Conservation (phyloP, 352 stramenopile genomes). For the Pythium brachiatum region DNA sequence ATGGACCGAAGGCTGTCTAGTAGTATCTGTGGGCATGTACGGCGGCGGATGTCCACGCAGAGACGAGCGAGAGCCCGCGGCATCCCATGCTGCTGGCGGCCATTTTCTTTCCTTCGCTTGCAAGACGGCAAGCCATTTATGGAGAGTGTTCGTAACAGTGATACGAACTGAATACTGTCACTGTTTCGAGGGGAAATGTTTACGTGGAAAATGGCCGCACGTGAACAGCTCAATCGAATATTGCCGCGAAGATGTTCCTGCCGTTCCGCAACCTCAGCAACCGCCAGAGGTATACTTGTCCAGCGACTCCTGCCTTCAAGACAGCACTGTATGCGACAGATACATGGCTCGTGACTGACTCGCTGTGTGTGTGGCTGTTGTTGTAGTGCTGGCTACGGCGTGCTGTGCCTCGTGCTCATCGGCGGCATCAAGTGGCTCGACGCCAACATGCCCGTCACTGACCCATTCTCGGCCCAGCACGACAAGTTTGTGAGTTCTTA, state of each 20-base stretch:
- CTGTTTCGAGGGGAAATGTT: neutral
- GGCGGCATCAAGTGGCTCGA: constrained; percentile 72
- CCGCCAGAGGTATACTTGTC: constrained; percentile 56
- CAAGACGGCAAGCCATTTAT: neutral
- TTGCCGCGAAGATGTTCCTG: constrained; percentile 39
- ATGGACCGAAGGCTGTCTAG: neutral
- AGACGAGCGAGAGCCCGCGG: neutral
- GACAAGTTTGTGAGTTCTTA: constrained; percentile 42
- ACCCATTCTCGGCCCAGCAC: constrained; percentile 32
- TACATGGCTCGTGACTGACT: neutral
- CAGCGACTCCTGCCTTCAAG: neutral
- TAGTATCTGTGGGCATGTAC: neutral
- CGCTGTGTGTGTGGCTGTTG: neutral
- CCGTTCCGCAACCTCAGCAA: constrained; percentile 63
- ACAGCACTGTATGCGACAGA: neutral
- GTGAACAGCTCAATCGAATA: neutral
- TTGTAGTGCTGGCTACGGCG: constrained; percentile 53
- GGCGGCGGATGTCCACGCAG: neutral
- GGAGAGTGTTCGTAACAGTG: constrained; percentile 4
- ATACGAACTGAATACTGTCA: constrained; percentile 3
- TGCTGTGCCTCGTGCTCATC: constrained; percentile 58
- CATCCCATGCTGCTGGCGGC: neutral
- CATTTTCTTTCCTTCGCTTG: neutral
- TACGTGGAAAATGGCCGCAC: neutral
- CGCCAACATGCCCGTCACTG: constrained; percentile 44